phyloP scores from a whole-genome alignment of 2,329 filamentous ascomycete species.

The Ramularia endophylla region DNA sequence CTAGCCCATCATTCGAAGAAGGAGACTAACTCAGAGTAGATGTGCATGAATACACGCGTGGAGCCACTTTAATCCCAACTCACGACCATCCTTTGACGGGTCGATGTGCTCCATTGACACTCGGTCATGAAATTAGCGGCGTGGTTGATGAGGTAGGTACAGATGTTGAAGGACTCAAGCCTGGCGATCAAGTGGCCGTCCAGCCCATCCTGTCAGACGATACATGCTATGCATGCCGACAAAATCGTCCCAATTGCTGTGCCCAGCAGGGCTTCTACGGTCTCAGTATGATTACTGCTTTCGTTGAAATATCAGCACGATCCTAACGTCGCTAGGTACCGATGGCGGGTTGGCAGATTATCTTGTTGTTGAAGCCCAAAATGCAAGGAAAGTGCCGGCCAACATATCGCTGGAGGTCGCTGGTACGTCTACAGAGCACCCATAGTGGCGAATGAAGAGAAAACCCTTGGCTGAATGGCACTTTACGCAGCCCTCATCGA shows the following conservation, averaged over 20 bases:
- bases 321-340: background rate
- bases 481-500: background rate
- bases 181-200: constrained; percentile 14
- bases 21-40: too few relatives aligned
- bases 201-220: constrained; percentile 14
- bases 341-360: constrained; percentile 30
- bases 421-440: background rate
- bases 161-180: constrained; percentile 15
- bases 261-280: constrained; percentile 9
- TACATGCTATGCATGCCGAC: constrained; percentile 8
- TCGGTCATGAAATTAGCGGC: constrained; percentile 17
- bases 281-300: background rate
- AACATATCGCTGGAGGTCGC: constrained; percentile 1
- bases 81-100: constrained; percentile 10
- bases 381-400: constrained; percentile 1
- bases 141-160: constrained; percentile 11
- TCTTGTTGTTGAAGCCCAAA: constrained; percentile 10
- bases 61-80: background rate
- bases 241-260: constrained; percentile 9
- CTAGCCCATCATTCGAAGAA: too few relatives aligned
- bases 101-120: constrained; percentile 10
- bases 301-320: too few relatives aligned
- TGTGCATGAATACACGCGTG: constrained; percentile 17
- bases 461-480: too few relatives aligned
- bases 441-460: too few relatives aligned